Conservation (phyloP, 306 rosid genomes). For the Gynostemma pentaphyllum region DNA sequence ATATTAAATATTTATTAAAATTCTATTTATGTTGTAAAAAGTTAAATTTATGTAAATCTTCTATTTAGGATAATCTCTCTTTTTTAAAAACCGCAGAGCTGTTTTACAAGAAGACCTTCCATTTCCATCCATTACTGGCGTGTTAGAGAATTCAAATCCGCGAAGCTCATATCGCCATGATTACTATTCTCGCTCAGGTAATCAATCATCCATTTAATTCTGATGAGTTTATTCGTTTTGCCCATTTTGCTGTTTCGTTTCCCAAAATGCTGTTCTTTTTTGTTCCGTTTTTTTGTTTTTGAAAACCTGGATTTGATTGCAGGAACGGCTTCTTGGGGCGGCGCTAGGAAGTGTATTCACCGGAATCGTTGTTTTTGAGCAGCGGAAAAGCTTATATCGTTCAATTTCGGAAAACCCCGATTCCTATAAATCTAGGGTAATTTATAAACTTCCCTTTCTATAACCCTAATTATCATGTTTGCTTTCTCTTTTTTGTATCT, state of each 20-base stretch:
- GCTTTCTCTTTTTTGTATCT: no score
- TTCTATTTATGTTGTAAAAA: no score
- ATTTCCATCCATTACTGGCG: no score
- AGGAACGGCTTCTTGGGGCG: conserved; percentile 83
- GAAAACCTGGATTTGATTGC: neutral
- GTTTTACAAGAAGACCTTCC: no score
- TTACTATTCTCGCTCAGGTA: conserved; percentile 12
- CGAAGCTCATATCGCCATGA: conserved; percentile 4
- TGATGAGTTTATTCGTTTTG: neutral
- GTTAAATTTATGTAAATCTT: no score
- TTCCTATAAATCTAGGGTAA: conserved; percentile 36
- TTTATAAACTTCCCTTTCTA: neutral
- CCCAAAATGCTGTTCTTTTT: neutral
- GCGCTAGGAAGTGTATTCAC: conserved; percentile 55
- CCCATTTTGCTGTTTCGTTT: neutral
- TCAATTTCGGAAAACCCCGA: conserved; percentile 35
- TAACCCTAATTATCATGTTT: neutral
- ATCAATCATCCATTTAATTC: neutral
- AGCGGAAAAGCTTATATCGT: conserved; percentile 45
- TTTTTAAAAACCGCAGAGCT: no score
- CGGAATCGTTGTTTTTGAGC: conserved; percentile 53
- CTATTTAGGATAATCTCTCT: no score
- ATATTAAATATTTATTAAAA: no score
- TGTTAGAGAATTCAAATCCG: neutral
- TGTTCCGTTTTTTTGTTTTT: neutral